Evolutionary conservation across 1,284 basidiomycete species (phyloP).

Genomic region (Ceratobasidium sp.): DNA sequence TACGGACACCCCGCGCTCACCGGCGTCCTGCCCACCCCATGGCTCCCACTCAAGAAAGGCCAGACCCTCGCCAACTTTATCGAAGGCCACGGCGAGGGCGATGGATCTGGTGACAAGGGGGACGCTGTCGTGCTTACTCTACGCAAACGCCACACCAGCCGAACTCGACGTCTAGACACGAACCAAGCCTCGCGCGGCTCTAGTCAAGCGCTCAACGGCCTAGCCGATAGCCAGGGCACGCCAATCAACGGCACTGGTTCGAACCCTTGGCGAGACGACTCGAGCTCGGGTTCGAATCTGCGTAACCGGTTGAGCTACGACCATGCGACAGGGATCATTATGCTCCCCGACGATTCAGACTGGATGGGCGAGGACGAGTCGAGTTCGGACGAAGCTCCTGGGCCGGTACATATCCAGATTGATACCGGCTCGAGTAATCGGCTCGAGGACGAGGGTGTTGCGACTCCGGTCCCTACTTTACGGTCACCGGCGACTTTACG

Average conservation of each 20-base stretch:
- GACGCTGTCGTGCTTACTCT: conserved; percentile 80
- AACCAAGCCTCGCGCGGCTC: conserved; percentile 27
- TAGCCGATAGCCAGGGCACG: conserved; percentile 32
- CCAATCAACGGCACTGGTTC: conserved; percentile 43
- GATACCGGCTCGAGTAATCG: conserved; percentile 35
- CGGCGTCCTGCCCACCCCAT: conserved; percentile 87
- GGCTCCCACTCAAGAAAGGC: conserved; percentile 87
- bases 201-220: not conserved
- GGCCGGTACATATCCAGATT: conserved; percentile 40
- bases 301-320: conserved; percentile 78
- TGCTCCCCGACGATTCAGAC: conserved; percentile 78
- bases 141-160: conserved; percentile 52
- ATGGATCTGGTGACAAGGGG: conserved; percentile 57
- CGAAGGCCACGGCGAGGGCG: conserved; percentile 60
- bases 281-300: conserved; percentile 50
- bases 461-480: conserved; percentile 30
- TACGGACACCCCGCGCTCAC: conserved; percentile 93
- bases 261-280: conserved; percentile 45
- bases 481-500: conserved; percentile 9
- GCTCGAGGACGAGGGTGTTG: conserved; percentile 43
- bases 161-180: conserved; percentile 13
- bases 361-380: conserved; percentile 68
- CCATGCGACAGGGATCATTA: conserved; percentile 82
- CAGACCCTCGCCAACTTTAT: conserved; percentile 66
- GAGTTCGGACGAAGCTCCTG: conserved; percentile 54